Conservation (phyloP, 2,329 filamentous ascomycete genomes). For the Lecanicillium sp. region DNA sequence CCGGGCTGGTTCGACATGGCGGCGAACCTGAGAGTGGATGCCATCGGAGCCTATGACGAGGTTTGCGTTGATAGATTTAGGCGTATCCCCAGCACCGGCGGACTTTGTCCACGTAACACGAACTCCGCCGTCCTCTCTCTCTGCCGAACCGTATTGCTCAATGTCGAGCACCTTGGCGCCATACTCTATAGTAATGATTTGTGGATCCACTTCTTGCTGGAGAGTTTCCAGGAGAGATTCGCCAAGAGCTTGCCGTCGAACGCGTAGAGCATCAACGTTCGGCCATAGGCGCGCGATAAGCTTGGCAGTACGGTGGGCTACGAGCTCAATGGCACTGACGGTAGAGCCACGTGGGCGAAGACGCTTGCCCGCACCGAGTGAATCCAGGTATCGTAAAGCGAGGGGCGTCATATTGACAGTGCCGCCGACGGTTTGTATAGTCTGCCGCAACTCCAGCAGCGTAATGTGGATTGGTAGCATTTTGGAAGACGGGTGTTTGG, state of each 20-base stretch:
- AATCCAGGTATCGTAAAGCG: conserved; percentile 34
- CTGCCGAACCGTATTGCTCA: conserved; percentile 9
- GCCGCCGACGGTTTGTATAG: conserved; percentile 35
- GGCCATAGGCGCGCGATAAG: conserved; percentile 17
- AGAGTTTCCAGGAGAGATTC: conserved; percentile 14
- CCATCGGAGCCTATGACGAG: conserved; percentile 30
- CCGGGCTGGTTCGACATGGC: conserved; percentile 16
- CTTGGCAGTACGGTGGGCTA: conserved; percentile 18
- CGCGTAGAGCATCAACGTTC: conserved; percentile 17
- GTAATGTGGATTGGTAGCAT: conserved; percentile 39
- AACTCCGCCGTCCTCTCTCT: conserved; percentile 2
- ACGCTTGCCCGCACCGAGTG: conserved; percentile 25
- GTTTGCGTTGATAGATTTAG: conserved; percentile 15
- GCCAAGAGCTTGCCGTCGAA: conserved; percentile 18
- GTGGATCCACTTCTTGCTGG: conserved; percentile 5
- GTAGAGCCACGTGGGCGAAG: conserved; percentile 12
- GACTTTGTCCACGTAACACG: too few relatives aligned
- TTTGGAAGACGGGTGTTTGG: conserved; percentile 27
- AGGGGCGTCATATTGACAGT: conserved; percentile 39
- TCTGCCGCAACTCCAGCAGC: conserved; percentile 39
- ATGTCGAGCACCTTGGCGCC: conserved; percentile 11
- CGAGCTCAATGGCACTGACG: conserved; percentile 18
- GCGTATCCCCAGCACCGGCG: too few relatives aligned
- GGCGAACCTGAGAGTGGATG: conserved; percentile 28
- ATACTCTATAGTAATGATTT: conserved; percentile 13